Evolutionary conservation across 805 yeast species (phyloP).

Genomic region (Zygoascus bituminiphila): DNA sequence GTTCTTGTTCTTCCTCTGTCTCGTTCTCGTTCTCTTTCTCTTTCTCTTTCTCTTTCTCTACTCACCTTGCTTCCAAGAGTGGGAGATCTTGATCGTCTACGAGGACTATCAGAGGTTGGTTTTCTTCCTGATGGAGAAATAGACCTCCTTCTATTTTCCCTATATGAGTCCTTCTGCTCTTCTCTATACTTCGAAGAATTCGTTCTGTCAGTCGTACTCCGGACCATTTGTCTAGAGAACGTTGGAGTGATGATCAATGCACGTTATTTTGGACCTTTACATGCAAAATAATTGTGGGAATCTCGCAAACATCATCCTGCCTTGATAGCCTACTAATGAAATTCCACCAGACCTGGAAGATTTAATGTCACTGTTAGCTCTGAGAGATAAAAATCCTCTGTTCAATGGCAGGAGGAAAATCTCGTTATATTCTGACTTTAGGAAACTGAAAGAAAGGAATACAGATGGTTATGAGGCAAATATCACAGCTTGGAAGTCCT

Average conservation of each 20-base stretch:
- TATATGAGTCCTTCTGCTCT: too few relatives aligned
- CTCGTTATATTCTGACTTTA: slow-evolving; percentile 44
- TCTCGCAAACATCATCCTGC: too few relatives aligned
- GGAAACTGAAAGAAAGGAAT: slow-evolving; percentile 35
- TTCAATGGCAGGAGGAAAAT: slow-evolving; percentile 36
- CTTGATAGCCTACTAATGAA: too few relatives aligned
- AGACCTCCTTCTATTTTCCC: neutral
- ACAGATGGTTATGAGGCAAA: slow-evolving; percentile 46
- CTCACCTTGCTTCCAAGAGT: neutral
- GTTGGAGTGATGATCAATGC: too few relatives aligned
- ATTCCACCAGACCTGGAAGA: too few relatives aligned
- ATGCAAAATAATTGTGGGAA: too few relatives aligned
- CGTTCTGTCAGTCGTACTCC: too few relatives aligned
- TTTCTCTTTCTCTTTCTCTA: neutral
- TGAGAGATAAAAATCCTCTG: slow-evolving; percentile 21
- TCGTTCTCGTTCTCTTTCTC: neutral
- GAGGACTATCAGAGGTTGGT: neutral
- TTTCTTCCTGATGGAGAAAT: neutral
- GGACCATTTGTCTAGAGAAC: too few relatives aligned
- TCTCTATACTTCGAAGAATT: too few relatives aligned
- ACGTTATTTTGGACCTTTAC: too few relatives aligned
- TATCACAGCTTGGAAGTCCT: slow-evolving; percentile 37
- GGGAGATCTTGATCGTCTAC: neutral
- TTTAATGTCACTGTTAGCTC: slow-evolving; percentile 5
- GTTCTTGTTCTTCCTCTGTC: slow-evolving; percentile 1